These are phyloP conservation scores for Pseudonectria foliicola DNA, from an alignment of 2,329 filamentous ascomycete genomes.

Conservation along the genomic window DNA sequence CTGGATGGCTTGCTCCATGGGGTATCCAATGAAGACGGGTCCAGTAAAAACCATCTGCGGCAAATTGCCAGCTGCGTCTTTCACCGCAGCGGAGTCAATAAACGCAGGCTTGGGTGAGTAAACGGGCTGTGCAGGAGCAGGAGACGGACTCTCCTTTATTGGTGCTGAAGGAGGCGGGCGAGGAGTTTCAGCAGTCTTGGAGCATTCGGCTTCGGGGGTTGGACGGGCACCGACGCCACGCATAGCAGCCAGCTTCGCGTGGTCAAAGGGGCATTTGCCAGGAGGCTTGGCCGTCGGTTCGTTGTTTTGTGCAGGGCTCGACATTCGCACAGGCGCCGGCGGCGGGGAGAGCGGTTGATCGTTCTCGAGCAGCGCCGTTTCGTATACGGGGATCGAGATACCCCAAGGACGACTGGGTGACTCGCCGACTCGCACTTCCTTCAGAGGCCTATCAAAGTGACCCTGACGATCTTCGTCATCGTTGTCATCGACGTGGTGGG, in stretches of 20 bases:
- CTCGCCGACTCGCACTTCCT: conserved; percentile 88
- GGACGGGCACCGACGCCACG: conserved; percentile 15
- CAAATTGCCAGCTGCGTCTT: conserved; percentile 20
- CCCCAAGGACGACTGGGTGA: conserved; percentile 92
- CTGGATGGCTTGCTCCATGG: conserved; percentile 71
- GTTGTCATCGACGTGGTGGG: conserved; percentile 32
- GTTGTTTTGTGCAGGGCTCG: conserved; percentile 26
- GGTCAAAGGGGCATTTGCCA: conserved; percentile 54
- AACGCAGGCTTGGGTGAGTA: conserved; percentile 41
- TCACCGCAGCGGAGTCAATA: conserved; percentile 36
- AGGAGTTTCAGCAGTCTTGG: conserved; percentile 6
- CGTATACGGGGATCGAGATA: conserved; percentile 66
- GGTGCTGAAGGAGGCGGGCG: conserved; percentile 12
- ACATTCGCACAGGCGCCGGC: conserved; percentile 49
- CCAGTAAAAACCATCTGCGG: conserved; percentile 84
- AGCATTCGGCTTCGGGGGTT: conserved; percentile 8
- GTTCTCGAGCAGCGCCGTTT: conserved; percentile 29
- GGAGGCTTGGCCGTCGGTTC: conserved; percentile 21
- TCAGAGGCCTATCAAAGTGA: conserved; percentile 77
- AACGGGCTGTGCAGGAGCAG: conserved; percentile 12
- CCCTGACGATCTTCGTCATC: conserved; percentile 57
- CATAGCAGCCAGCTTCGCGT: conserved; percentile 36
- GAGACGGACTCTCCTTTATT: conserved; percentile 14
- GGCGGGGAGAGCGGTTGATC: conserved; percentile 47
- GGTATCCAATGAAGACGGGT: conserved; percentile 89